These are phyloP conservation scores for Jatropha podagrica DNA, from an alignment of 441 rosid genomes.

Conservation along the genomic window DNA sequence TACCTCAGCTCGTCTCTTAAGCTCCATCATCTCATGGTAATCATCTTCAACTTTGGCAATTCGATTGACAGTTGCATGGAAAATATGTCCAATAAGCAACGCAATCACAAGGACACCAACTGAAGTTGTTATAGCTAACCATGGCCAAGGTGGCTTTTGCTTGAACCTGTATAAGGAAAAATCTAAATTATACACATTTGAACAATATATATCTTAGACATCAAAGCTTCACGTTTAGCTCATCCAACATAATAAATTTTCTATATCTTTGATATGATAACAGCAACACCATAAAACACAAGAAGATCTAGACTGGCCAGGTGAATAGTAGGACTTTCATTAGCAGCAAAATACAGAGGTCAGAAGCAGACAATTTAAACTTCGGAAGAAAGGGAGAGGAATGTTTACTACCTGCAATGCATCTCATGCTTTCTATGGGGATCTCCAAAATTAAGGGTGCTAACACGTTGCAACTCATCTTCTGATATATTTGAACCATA, in stretches of 20 bases:
- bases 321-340: slow-evolving; percentile 4
- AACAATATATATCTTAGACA: slow-evolving; percentile 6
- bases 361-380: slow-evolving; percentile 16
- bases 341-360: background rate
- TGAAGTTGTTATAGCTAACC: slow-evolving; percentile 58
- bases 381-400: slow-evolving; percentile 12
- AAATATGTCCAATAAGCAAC: slow-evolving; percentile 67
- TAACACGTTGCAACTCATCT: slow-evolving; percentile 58
- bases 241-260: slow-evolving; percentile 7
- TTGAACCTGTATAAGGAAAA: slow-evolving; percentile 58
- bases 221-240: background rate
- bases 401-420: slow-evolving; percentile 76
- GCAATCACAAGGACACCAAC: slow-evolving; percentile 72
- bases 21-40: slow-evolving; percentile 64
- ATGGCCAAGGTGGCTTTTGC: slow-evolving; percentile 78
- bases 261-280: background rate
- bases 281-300: background rate
- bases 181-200: slow-evolving; percentile 15
- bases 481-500: slow-evolving; percentile 63
- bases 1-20: slow-evolving; percentile 77
- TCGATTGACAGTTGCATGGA: slow-evolving; percentile 73
- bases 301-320: background rate
- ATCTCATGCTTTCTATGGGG: slow-evolving; percentile 91
- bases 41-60: slow-evolving; percentile 88
- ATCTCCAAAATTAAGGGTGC: slow-evolving; percentile 82